Evolutionary conservation across 176 grass and related monocot species (phyloP), one percentile per base, ranked within the genome.

Genomic region (Eleusine coracana): DNA sequence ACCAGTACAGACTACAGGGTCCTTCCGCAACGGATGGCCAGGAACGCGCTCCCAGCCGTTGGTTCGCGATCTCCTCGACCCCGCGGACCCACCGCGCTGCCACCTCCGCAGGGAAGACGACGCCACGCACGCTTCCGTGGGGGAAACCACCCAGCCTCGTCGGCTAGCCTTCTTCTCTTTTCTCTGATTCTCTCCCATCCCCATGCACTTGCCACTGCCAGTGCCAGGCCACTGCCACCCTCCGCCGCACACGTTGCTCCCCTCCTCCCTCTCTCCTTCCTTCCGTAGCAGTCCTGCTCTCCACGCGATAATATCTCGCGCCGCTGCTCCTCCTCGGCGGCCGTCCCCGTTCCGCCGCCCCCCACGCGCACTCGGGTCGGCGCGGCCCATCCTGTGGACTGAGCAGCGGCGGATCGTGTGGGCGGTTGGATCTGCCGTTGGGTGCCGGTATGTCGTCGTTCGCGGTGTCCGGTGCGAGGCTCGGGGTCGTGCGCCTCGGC

Each of bases 401-500:
- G 76, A 46, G 77, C 62, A 34, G 51, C 36, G 15, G 40, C 60
- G 14, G 46, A 29, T 42, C 78, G 66, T n/a, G 38, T 25, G 14
- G 23, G 16, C 13, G 23, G 36, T 59, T 56, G 41, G 75, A 78
- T 88, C 84, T 85, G 74, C 46, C 1, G 75, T 23, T 18, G 34
- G 41, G 20, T 5, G n/a, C 18, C 49, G 49, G 51, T 9, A 90
- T 87, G 70, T 73, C 88, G 78, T 55, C 86, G 72, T 92, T 94
- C 83, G 87, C 89, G 10, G 81, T 94, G 25, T 94, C 89, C 21
- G 86, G 89, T 50, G 82, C 84, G 13, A 91, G 87, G 36, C 84
- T 94, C 65, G 85, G 92, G 21, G 85, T 89, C n/a, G 77, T 71
- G 71, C 56, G 80, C 44, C 70, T 85, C 41, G 73, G 75, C 9